These are phyloP conservation scores for Exophiala oligosperma DNA, from an alignment of 2,329 filamentous ascomycete genomes.

Conservation along the genomic window DNA sequence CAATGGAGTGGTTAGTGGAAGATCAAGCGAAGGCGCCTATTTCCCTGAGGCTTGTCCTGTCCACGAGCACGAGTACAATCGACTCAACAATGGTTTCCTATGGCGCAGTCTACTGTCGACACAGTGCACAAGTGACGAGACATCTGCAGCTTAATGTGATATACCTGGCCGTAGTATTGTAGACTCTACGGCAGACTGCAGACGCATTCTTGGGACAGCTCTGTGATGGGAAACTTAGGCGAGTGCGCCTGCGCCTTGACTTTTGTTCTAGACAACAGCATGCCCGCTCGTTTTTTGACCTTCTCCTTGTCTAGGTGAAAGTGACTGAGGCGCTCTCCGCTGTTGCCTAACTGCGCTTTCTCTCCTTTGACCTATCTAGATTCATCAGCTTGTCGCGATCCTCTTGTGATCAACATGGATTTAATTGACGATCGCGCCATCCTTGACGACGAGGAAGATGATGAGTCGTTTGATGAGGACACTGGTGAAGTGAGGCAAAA, in stretches of 20 bases:
- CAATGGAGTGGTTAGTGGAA: constrained; percentile 16
- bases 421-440: constrained; percentile 84
- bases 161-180: neutral
- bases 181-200: neutral
- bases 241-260: neutral
- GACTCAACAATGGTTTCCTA: no score
- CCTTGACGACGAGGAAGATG: constrained; percentile 80
- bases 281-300: neutral
- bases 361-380: neutral
- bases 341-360: neutral
- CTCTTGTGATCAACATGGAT: constrained; percentile 19
- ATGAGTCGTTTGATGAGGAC: constrained; percentile 79
- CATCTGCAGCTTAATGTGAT: no score
- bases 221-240: neutral
- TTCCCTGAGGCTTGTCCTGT: neutral
- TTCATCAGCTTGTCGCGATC: neutral
- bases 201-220: neutral
- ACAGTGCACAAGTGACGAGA: no score
- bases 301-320: neutral
- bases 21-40: constrained; percentile 25
- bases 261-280: neutral
- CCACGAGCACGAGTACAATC: neutral
- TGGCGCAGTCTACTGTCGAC: no score
- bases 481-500: constrained; percentile 58
- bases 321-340: neutral